Evolutionary conservation across 2,329 filamentous ascomycete genomes (phyloP), one percentile per base, ranked within the genome.

Genomic region (Fusarium subglutinans): DNA sequence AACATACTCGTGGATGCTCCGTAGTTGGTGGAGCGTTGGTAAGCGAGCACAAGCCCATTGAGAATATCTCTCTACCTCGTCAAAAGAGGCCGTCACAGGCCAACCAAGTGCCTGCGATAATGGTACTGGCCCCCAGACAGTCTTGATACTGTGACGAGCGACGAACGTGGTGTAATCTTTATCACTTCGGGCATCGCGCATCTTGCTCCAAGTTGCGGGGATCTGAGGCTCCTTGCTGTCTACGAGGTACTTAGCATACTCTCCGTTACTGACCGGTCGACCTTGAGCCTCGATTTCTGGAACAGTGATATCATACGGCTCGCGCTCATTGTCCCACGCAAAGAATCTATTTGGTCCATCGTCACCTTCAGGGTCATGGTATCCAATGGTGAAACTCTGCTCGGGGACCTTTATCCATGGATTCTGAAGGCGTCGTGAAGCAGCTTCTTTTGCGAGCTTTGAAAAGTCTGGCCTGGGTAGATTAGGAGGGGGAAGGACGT

Each of bases 291-390:
- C 59, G 1, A 72, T 33, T 6, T 35, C 33, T 1, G 33, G 26
- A 2, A 69, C 47, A 11, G 43, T 17, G 3, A 50, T 33, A 6
- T 68, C 35, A 11, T 74, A 66, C 3, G 72, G 72, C 30, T 72
- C 67, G 1, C 71, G 72, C 26, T 74, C 72, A 4, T 74, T 74
- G 20, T 72, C 72, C 72, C 63, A 74, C 1, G 71, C 67, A 38
- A 74, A 74, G 63, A 74, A 74, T 20, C 71, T 38, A 18, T 57
- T 20, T 13, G 47, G 67, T 1, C 71, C 71, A 3, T 33, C 55
- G 3, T 74, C 53, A 1, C 38, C 50, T 22, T 74, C 71, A 15
- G 63, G 43, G 3, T 69, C 72, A 12, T 60, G 50, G 11, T 45
- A 74, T 1, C 72, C 63, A 5, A 24, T 72, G 1, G 47, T 62